These are phyloP conservation scores for Sordaria brevicollis DNA, from an alignment of 495 filamentous ascomycete species.

Conservation along the genomic window DNA sequence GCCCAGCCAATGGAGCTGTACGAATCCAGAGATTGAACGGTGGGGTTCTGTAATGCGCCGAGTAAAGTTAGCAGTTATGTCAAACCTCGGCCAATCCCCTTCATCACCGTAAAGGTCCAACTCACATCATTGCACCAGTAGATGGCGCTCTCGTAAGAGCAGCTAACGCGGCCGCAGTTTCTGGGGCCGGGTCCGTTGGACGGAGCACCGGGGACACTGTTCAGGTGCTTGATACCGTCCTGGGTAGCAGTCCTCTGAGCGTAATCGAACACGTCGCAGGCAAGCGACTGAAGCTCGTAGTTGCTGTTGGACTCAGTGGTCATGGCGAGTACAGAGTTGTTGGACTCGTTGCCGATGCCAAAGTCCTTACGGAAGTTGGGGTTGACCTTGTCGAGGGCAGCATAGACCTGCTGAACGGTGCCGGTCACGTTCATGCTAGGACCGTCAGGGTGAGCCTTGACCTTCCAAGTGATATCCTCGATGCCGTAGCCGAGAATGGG, in stretches of 20 bases:
- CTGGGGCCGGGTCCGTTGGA: slow-evolving; percentile 11
- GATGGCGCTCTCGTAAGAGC: slow-evolving; percentile 13
- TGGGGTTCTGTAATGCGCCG: neutral
- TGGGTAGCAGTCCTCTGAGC: neutral
- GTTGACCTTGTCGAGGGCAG: slow-evolving; percentile 3
- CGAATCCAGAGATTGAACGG: neutral
- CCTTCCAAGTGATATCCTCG: slow-evolving; percentile 2
- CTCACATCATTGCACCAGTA: slow-evolving; percentile 23
- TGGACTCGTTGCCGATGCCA: neutral
- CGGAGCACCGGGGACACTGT: slow-evolving; percentile 1
- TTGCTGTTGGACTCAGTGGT: neutral
- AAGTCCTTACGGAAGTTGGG: slow-evolving; percentile 15
- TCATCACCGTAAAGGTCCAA: neutral
- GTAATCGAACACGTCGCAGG: neutral
- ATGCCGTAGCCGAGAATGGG: slow-evolving; percentile 5
- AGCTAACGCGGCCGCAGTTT: slow-evolving; percentile 15
- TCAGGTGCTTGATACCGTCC: slow-evolving; percentile 15
- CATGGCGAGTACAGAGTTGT: neutral
- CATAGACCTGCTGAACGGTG: slow-evolving; percentile 8
- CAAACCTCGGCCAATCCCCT: neutral
- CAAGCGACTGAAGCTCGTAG: neutral
- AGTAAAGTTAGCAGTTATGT: neutral
- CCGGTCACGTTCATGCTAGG: slow-evolving; percentile 5
- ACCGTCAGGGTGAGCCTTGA: slow-evolving; percentile 3
- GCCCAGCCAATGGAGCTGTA: neutral